These are phyloP conservation scores for Nicotiana noctiflora DNA, from an alignment of 257 asterid species.

Conservation along the genomic window DNA sequence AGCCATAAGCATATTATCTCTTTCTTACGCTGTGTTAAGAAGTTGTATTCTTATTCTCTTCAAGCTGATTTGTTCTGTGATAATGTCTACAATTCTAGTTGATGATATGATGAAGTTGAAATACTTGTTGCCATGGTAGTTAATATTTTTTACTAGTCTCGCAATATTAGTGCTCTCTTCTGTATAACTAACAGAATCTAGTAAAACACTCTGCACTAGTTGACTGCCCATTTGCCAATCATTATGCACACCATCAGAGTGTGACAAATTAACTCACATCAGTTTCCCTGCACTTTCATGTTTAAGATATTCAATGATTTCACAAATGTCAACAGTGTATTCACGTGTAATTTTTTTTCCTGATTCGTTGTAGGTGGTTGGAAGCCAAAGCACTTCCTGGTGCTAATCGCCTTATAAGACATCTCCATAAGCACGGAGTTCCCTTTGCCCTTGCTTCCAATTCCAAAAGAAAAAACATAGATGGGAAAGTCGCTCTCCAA, in stretches of 20 bases:
- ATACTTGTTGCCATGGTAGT: neutral
- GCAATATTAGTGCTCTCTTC: neutral
- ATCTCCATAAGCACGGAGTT: constrained; percentile 59
- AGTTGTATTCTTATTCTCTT: neutral
- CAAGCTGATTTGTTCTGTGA: neutral
- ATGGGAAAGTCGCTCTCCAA: constrained; percentile 51
- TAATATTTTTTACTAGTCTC: neutral
- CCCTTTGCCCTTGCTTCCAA: constrained; percentile 85
- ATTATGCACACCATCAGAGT: neutral
- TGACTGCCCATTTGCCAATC: neutral
- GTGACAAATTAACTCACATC: neutral
- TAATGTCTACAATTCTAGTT: neutral
- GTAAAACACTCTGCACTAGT: neutral
- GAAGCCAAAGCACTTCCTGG: constrained; percentile 82
- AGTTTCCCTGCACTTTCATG: neutral
- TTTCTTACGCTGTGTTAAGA: neutral
- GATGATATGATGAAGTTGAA: neutral
- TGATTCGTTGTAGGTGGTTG: constrained; percentile 49
- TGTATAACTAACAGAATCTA: neutral
- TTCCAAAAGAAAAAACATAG: constrained; percentile 49
- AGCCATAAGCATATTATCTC: neutral
- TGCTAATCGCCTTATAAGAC: constrained; percentile 70
- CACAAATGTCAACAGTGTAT: neutral
- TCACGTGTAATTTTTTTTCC: neutral
- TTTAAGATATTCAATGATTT: neutral